phyloP scores from a whole-genome alignment of 2,329 filamentous ascomycete genomes.

The Ustulina deusta region DNA sequence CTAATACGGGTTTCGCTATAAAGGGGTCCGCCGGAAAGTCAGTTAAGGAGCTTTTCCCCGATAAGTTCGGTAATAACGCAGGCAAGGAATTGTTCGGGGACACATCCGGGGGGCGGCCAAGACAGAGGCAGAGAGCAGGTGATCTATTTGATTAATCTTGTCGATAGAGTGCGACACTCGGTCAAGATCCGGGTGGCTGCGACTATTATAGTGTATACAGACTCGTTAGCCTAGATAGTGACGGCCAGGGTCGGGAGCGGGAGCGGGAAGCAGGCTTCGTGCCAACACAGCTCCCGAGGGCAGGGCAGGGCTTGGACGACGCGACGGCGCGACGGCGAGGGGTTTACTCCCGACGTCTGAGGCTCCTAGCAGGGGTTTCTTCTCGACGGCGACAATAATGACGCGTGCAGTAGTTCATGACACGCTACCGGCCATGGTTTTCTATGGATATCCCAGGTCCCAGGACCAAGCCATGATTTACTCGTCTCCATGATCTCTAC shows the following conservation, averaged over 20 bases:
- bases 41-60: conserved; percentile 76
- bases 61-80: conserved; percentile 69
- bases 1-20: conserved; percentile 69
- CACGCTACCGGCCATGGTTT: not conserved
- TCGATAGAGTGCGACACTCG: not conserved
- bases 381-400: not conserved
- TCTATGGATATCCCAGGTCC: not conserved
- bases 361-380: not conserved
- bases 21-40: conserved; percentile 70
- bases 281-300: not conserved
- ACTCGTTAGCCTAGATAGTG: not conserved
- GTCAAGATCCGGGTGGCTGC: not conserved
- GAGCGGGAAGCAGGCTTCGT: not conserved
- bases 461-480: not conserved
- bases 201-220: conserved; percentile 4
- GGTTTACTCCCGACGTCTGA: not conserved
- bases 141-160: conserved; percentile 74
- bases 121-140: conserved; percentile 74
- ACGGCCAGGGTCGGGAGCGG: not conserved
- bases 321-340: not conserved
- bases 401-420: not conserved
- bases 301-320: not conserved
- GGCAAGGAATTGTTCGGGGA: conserved; percentile 78
- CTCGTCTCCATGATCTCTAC: not conserved
- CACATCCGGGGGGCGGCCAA: conserved; percentile 67